Percentiles rank a stretch among this genome's conserved stretches.
These are phyloP conservation scores for Cladosporium sp. DNA, from an alignment of 2,329 filamentous ascomycete species.

Conservation along the genomic window DNA sequence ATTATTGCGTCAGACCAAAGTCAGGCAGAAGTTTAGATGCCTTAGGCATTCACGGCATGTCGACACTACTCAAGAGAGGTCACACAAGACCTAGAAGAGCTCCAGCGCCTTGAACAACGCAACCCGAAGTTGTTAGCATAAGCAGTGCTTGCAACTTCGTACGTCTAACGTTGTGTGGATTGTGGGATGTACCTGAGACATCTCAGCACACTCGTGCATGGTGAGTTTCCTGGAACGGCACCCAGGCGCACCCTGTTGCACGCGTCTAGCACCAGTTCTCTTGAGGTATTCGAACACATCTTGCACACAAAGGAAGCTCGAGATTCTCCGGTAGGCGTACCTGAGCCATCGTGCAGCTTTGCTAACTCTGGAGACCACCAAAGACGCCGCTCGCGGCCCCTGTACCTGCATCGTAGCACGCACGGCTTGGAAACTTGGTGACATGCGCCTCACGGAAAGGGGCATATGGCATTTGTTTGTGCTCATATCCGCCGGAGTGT, in stretches of 20 bases:
- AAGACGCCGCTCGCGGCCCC: background rate
- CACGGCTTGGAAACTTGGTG: background rate
- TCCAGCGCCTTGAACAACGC: background rate
- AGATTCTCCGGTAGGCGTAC: background rate
- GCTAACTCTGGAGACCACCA: background rate
- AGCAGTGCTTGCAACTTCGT: background rate
- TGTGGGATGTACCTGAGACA: background rate
- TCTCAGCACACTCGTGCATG: background rate
- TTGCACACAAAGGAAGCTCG: background rate
- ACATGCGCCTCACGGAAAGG: background rate
- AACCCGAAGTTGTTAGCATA: background rate
- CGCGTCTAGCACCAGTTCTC: background rate
- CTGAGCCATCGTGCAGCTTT: background rate
- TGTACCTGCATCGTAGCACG: constrained; percentile 14
- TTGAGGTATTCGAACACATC: background rate
- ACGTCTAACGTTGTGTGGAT: background rate
- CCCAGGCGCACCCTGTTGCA: background rate
- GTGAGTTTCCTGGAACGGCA: background rate
- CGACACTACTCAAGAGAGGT: background rate
- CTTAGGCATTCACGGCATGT: no score
- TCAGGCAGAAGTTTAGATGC: background rate
- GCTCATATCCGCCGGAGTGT: background rate
- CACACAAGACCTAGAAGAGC: background rate
- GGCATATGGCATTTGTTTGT: background rate
- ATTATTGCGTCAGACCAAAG: background rate